Conservation (phyloP, 202 grass and related monocot species). For the Carex arenaria region DNA sequence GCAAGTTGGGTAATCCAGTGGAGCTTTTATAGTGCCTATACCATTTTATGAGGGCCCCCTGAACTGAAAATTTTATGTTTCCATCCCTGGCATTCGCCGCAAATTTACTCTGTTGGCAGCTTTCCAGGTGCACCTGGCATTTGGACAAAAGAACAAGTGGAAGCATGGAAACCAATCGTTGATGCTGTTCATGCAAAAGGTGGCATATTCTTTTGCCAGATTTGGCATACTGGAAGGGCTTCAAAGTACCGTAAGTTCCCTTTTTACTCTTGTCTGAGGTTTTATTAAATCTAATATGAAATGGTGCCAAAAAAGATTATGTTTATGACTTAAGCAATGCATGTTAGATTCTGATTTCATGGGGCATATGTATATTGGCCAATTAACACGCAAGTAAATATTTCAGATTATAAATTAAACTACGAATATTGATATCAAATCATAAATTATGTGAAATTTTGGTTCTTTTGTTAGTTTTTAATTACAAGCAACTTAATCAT, state of each 20-base stretch:
- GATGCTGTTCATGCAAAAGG: slow-evolving; percentile 44
- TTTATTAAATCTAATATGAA: neutral
- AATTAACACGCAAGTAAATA: neutral
- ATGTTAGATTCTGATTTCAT: neutral
- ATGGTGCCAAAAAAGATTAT: neutral
- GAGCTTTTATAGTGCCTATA: neutral
- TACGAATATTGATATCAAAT: neutral
- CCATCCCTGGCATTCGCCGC: too few relatives aligned
- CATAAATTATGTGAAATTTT: neutral
- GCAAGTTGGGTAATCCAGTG: neutral
- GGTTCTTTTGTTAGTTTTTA: neutral
- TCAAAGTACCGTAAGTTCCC: slow-evolving; percentile 21
- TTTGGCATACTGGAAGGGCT: slow-evolving; percentile 40
- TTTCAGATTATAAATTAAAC: neutral
- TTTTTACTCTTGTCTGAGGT: neutral
- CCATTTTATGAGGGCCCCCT: neutral
- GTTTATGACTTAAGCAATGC: neutral
- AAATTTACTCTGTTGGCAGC: too few relatives aligned
- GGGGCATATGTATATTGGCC: neutral
- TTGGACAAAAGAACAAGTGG: slow-evolving; percentile 27
- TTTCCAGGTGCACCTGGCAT: slow-evolving; percentile 7
- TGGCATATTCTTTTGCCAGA: slow-evolving; percentile 37
- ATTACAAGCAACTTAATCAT: neutral
- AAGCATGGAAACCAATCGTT: slow-evolving; percentile 45
- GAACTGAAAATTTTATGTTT: neutral